Evolutionary conservation across 1,139 yeast species (phyloP).

Genomic region (Casaregolazyma suthepensis): DNA sequence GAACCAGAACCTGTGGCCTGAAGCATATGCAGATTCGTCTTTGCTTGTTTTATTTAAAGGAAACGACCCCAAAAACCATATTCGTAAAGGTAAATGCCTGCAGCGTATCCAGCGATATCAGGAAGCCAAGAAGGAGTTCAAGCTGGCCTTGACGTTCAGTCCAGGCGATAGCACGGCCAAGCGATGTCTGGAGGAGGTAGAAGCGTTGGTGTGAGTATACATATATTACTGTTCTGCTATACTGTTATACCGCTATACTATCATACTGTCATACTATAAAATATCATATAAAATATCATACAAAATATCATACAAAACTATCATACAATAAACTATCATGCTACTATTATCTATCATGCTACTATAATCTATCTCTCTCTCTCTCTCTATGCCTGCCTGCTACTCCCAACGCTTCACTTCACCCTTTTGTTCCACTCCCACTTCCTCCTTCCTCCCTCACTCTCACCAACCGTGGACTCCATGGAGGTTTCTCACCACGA

Average conservation of each 20-base stretch:
- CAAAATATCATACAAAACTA: neutral
- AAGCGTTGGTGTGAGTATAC: constrained; percentile 8
- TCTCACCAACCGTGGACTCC: neutral
- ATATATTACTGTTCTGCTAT: neutral
- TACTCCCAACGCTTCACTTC: too few relatives aligned
- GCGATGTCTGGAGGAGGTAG: constrained; percentile 28
- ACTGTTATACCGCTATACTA: too few relatives aligned
- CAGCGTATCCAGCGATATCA: constrained; percentile 62
- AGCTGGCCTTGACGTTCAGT: constrained; percentile 58
- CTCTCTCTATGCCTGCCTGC: too few relatives aligned
- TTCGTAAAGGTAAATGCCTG: constrained; percentile 74
- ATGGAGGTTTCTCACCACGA: neutral
- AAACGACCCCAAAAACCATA: constrained; percentile 65
- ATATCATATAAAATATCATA: too few relatives aligned
- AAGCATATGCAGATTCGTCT: constrained; percentile 79
- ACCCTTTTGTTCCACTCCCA: neutral
- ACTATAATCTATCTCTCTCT: too few relatives aligned
- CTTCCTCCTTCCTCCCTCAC: neutral
- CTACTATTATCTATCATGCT: too few relatives aligned
- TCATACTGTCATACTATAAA: too few relatives aligned
- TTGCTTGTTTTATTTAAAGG: constrained; percentile 62
- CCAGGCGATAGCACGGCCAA: constrained; percentile 48
- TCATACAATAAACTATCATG: too few relatives aligned
- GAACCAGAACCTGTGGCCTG: constrained; percentile 55
- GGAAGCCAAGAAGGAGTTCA: constrained; percentile 69